Percentiles rank a stretch among this genome's conserved stretches.
phyloP scores from a whole-genome alignment of 1,284 basidiomycete species.

The Sphagnurus paluster region DNA sequence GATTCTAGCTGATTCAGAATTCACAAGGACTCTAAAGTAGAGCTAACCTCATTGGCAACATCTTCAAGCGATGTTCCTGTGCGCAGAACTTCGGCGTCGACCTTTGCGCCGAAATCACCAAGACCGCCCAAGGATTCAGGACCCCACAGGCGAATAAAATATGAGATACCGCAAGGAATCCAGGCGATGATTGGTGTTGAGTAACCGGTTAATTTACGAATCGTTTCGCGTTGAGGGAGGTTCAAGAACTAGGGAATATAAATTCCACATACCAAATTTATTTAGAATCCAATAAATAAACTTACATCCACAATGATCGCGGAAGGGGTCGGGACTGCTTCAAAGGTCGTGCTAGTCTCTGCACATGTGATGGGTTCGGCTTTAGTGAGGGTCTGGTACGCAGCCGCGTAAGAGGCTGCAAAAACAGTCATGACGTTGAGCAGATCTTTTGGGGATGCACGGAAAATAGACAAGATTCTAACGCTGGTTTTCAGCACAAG shows the following conservation, averaged over 20 bases:
- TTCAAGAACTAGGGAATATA: constrained; percentile 15
- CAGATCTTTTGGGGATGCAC: constrained; percentile 7
- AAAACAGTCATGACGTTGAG: constrained; percentile 12
- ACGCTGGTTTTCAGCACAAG: neutral
- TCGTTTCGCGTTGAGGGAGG: constrained; percentile 17
- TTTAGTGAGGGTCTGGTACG: constrained; percentile 14
- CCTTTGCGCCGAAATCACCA: constrained; percentile 19
- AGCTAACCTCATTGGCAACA: constrained; percentile 19
- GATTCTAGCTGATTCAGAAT: neutral
- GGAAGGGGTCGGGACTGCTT: constrained; percentile 10
- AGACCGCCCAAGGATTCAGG: constrained; percentile 22
- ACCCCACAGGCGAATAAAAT: constrained; percentile 20
- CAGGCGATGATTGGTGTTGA: constrained; percentile 21
- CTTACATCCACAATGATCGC: constrained; percentile 19
- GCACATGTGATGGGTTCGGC: constrained; percentile 15
- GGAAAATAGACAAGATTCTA: constrained; percentile 15
- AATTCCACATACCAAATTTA: neutral
- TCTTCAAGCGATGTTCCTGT: constrained; percentile 13
- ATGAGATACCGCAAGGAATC: constrained; percentile 17
- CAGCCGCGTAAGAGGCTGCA: constrained; percentile 11
- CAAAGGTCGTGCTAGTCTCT: constrained; percentile 11
- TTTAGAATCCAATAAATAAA: neutral
- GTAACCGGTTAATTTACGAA: constrained; percentile 19
- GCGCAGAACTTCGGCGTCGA: constrained; percentile 21
- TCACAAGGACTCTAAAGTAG: too few relatives aligned